Percentiles rank a stretch among this genome's conserved stretches.
These are phyloP conservation scores for Pythium dissotocum DNA, from an alignment of 352 stramenopile genomes.

Conservation along the genomic window DNA sequence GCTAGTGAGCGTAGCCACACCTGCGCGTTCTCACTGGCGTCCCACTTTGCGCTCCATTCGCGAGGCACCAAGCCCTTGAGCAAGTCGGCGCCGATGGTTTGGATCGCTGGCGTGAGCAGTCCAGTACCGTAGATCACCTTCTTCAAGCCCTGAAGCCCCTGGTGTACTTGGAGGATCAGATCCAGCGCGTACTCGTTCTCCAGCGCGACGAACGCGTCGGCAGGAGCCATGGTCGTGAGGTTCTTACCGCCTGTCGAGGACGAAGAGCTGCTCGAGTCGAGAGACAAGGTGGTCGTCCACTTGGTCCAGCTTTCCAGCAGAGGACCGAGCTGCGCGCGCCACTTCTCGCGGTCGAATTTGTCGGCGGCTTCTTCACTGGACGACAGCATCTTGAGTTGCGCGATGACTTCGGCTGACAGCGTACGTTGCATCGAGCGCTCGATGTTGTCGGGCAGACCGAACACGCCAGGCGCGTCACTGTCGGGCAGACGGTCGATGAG, in stretches of 20 bases:
- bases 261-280: conserved; percentile 35
- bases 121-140: conserved; percentile 92
- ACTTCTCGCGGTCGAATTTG: conserved; percentile 92
- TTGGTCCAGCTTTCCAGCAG: conserved; percentile 91
- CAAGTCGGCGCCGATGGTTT: conserved; percentile 73
- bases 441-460: conserved; percentile 94
- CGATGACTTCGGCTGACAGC: conserved; percentile 79
- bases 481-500: conserved; percentile 78
- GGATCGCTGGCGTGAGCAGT: conserved; percentile 88
- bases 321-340: conserved; percentile 86
- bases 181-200: conserved; percentile 87
- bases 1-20: conserved; percentile 85
- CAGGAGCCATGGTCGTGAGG: conserved; percentile 57
- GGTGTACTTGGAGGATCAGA: conserved; percentile 71
- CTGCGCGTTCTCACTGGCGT: conserved; percentile 68
- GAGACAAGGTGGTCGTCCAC: conserved; percentile 59
- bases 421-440: conserved; percentile 93
- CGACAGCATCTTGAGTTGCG: conserved; percentile 84
- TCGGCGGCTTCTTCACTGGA: conserved; percentile 53
- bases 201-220: conserved; percentile 90
- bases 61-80: conserved; percentile 69
- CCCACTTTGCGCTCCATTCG: conserved; percentile 85
- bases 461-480: conserved; percentile 78
- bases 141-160: conserved; percentile 71
- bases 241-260: conserved; percentile 25